Percentiles rank a stretch among this genome's conserved stretches.
These are phyloP conservation scores for Tricholoma terreum DNA, from an alignment of 768 basidiomycete genomes.

Conservation along the genomic window DNA sequence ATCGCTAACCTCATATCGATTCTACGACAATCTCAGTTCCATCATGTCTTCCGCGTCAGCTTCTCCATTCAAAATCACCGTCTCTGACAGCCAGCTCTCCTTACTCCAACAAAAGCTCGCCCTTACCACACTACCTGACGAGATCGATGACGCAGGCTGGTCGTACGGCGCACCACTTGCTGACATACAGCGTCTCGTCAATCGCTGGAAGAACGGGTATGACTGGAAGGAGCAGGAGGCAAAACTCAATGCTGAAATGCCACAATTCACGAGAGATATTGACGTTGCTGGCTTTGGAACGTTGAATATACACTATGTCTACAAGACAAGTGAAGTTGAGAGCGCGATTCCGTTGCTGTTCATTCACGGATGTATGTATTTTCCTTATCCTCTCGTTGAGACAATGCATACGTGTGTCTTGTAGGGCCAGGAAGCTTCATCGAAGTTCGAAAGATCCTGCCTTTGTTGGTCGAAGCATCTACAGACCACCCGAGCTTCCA, in stretches of 20 bases:
- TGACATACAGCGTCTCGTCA: constrained; percentile 46
- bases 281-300: constrained; percentile 43
- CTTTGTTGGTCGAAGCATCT: constrained; percentile 42
- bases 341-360: constrained; percentile 59
- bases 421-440: constrained; percentile 61
- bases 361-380: constrained; percentile 50
- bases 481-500: constrained; percentile 55
- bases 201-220: constrained; percentile 50
- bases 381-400: neutral
- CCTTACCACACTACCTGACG: constrained; percentile 51
- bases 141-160: constrained; percentile 48
- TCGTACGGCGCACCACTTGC: constrained; percentile 53
- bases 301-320: constrained; percentile 54
- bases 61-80: constrained; percentile 42
- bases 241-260: constrained; percentile 46
- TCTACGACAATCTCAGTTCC: too few relatives aligned
- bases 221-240: constrained; percentile 57
- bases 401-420: neutral
- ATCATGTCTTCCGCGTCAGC: too few relatives aligned
- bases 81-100: constrained; percentile 41
- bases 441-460: constrained; percentile 56
- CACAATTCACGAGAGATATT: constrained; percentile 54
- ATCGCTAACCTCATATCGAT: too few relatives aligned
- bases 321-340: constrained; percentile 41
- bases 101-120: constrained; percentile 45